phyloP scores from a whole-genome alignment of 2,329 filamentous ascomycete species.

The Ceratocystis cubensis region DNA sequence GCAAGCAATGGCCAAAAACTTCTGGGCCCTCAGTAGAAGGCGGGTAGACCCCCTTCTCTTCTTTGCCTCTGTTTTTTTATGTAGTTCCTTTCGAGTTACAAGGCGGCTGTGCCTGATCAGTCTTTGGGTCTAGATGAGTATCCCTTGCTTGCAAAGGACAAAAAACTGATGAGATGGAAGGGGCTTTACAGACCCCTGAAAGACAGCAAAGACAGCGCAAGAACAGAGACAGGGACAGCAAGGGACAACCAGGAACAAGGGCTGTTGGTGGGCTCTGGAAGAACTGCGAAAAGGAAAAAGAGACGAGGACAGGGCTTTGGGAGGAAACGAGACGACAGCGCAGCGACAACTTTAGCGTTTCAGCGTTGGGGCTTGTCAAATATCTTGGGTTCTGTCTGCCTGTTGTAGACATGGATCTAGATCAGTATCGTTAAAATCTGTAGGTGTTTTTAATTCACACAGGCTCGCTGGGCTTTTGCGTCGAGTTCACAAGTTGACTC shows the following conservation, averaged over 20 bases:
- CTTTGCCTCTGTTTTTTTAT: not conserved
- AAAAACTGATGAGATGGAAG: not conserved
- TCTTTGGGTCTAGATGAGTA: not conserved
- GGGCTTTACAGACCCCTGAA: not conserved
- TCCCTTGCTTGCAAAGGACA: not conserved
- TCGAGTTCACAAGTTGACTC: too few relatives aligned
- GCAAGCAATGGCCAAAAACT: slow-evolving; percentile 4
- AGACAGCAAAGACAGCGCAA: not conserved
- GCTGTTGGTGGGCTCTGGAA: not conserved
- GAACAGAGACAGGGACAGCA: not conserved
- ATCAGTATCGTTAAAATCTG: too few relatives aligned
- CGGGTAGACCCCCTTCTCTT: not conserved
- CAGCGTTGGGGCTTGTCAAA: not conserved
- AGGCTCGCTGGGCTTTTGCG: too few relatives aligned
- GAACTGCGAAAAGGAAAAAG: not conserved
- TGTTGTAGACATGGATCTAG: too few relatives aligned
- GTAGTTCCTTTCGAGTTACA: not conserved
- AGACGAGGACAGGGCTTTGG: not conserved
- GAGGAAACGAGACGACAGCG: not conserved
- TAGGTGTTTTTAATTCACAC: too few relatives aligned
- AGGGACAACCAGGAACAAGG: not conserved
- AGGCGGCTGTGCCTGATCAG: slow-evolving; percentile 5
- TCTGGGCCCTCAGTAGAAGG: not conserved
- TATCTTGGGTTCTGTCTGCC: not conserved
- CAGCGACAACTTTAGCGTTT: not conserved